These are phyloP conservation scores for Metschnikowia koreensis DNA, from an alignment of 805 yeast genomes.

Conservation along the genomic window DNA sequence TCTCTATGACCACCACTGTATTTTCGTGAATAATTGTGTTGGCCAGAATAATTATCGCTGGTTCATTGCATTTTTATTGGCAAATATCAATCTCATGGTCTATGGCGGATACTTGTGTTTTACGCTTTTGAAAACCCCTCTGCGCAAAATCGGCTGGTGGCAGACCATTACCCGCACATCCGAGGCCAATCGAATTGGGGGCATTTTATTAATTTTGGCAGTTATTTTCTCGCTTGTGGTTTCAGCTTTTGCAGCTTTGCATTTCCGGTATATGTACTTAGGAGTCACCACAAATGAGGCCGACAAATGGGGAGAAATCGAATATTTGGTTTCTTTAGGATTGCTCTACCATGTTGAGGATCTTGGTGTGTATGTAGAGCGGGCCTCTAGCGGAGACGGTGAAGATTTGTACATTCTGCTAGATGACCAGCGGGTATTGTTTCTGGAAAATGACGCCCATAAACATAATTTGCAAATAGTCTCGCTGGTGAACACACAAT, in stretches of 20 bases:
- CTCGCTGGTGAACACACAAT: conserved; percentile 25
- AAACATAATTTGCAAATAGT: conserved; percentile 19
- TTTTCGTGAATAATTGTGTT: conserved; percentile 71
- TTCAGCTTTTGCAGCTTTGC: conserved; percentile 34
- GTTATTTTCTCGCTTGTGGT: conserved; percentile 43
- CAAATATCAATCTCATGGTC: conserved; percentile 40
- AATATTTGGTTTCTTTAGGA: conserved; percentile 23
- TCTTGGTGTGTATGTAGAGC: conserved; percentile 22
- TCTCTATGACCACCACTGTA: conserved; percentile 58
- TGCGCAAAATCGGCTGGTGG: conserved; percentile 19
- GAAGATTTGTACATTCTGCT: conserved; percentile 29
- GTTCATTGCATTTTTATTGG: conserved; percentile 52
- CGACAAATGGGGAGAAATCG: conserved; percentile 67
- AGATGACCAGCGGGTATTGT: conserved; percentile 24
- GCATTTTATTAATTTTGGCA: conserved; percentile 45
- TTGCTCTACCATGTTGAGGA: conserved; percentile 14
- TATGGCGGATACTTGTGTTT: conserved; percentile 44
- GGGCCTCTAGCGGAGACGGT: conserved; percentile 14
- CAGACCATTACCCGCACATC: conserved; percentile 25
- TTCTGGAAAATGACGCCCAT: conserved; percentile 12
- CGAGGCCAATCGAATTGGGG: conserved; percentile 38
- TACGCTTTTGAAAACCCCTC: conserved; percentile 17
- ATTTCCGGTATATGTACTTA: conserved; percentile 45
- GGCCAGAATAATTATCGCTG: conserved; percentile 64
- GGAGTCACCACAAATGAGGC: conserved; percentile 79